Percentiles rank a stretch among this genome's conserved stretches.
Evolutionary conservation across 768 basidiomycete species (phyloP).

Genomic region (Boletus bicolor): DNA sequence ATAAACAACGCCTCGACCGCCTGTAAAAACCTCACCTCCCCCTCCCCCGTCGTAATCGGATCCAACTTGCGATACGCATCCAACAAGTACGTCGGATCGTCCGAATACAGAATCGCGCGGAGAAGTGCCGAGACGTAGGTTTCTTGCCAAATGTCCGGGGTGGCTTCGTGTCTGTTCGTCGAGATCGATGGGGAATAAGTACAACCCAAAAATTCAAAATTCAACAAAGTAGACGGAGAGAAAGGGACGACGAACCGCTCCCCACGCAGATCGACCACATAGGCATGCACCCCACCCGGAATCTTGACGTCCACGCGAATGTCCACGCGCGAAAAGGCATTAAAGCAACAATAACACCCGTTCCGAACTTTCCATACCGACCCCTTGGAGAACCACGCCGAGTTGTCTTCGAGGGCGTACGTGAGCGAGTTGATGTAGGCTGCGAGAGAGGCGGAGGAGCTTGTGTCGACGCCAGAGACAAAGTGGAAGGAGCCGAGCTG

Average conservation of each 20-base stretch:
- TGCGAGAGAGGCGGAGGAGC: constrained; percentile 94
- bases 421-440: constrained; percentile 99
- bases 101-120: constrained; percentile 90
- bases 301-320: constrained; percentile 98
- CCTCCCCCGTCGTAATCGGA: constrained; percentile 86
- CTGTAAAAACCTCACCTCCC: constrained; percentile 86
- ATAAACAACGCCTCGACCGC: constrained; percentile 85
- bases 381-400: constrained; percentile 89
- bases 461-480: constrained; percentile 97
- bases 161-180: constrained; percentile 65
- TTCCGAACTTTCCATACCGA: constrained; percentile 86
- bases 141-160: constrained; percentile 93
- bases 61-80: constrained; percentile 96
- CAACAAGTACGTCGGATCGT: constrained; percentile 86
- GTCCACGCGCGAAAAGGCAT: constrained; percentile 96
- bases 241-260: constrained; percentile 63
- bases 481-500: constrained; percentile 97
- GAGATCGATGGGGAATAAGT: neutral
- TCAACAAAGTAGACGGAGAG: neutral
- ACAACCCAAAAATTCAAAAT: neutral
- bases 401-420: constrained; percentile 87
- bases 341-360: constrained; percentile 97
- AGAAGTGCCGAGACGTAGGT: constrained; percentile 93
- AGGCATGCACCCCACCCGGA: constrained; percentile 93
- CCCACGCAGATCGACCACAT: constrained; percentile 90